Base-by-base conservation (phyloP, 1,139 yeast genomes). In the Yamadazyma membranifaciens region DNA sequence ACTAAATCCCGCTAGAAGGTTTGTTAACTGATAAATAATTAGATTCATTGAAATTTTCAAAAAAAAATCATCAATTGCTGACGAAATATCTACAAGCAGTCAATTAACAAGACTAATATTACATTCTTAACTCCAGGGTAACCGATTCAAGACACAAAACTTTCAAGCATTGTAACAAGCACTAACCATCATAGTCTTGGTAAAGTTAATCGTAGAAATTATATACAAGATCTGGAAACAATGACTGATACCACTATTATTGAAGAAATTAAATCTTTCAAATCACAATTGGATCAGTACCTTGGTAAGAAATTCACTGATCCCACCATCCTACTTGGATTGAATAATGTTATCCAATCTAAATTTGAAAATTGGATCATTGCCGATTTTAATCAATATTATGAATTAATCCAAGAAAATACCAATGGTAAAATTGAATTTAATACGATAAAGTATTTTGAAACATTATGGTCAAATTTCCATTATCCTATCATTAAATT, bases 401-500 rank as follows among this genome's bases (percentile, higher is more conserved):
- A 39, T 27, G 41, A 39, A 11, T 38, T 36, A 9, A 40, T 44
- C n/a, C 52, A 52, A 9, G 11, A 7, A 9, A 44, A 50, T 7
- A 31, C 38, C 12, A 30, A 40, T 29, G 15, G 24, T n/a, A 61
- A 55, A 7, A 38, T 49, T 1, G 60, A 56, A 9, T 68, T 69
- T 45, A 51, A 50, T 57, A 67, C 73, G 27, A 60, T 65, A 24
- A 55, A 56, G 15, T 58, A 54, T 17, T 58, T 82, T 17, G 83
- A 79, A 36, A 50, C 57, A 5, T 56, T 80, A 15, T 83, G 89
- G 89, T 55, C 67, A 20, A 77, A 78, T 12, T 73, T 83, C 51
- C 84, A 81, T 50, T 80, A 81, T 49, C 87, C 87, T 1, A 71
- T 79, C 1, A 69, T 82, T 45, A 81, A 80, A 48, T 73, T 72